Evolutionary conservation across 306 rosid genomes (phyloP).

Genomic region (Parietaria judaica): DNA sequence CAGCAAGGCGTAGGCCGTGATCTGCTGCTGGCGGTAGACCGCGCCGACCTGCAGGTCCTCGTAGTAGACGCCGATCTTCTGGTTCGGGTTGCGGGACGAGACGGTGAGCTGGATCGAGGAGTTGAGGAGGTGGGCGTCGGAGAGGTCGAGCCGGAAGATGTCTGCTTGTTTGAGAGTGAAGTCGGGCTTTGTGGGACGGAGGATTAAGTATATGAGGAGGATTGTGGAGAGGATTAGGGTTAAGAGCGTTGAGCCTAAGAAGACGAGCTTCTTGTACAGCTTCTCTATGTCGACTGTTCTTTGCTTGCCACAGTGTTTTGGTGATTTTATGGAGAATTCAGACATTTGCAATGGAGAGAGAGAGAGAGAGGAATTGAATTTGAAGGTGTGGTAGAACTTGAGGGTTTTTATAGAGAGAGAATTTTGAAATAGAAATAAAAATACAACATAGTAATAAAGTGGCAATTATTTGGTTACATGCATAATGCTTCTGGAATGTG

Average conservation of each 20-base stretch:
- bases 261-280: slow-evolving; percentile 55
- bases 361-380: slow-evolving; percentile 8
- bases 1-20: slow-evolving; percentile 47
- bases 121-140: slow-evolving; percentile 51
- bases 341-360: slow-evolving; percentile 52
- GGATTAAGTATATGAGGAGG: slow-evolving; percentile 52
- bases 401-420: slow-evolving; percentile 23
- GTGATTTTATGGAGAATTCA: slow-evolving; percentile 43
- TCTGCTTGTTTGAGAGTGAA: slow-evolving; percentile 66
- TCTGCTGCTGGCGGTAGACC: slow-evolving; percentile 64
- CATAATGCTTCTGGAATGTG: slow-evolving; percentile 5
- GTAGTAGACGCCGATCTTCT: slow-evolving; percentile 71
- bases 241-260: slow-evolving; percentile 38
- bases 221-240: slow-evolving; percentile 42
- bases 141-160: slow-evolving; percentile 62
- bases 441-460: slow-evolving; percentile 22
- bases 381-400: slow-evolving; percentile 15
- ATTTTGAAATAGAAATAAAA: background rate
- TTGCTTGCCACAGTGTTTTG: slow-evolving; percentile 76
- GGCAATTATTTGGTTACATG: slow-evolving; percentile 30
- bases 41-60: slow-evolving; percentile 66
- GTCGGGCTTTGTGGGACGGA: slow-evolving; percentile 67
- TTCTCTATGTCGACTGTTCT: slow-evolving; percentile 29
- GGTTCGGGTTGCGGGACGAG: slow-evolving; percentile 67
- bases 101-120: slow-evolving; percentile 79